Evolutionary conservation across 2,329 filamentous ascomycete species (phyloP).

Genomic region (Monosporascus sp.): DNA sequence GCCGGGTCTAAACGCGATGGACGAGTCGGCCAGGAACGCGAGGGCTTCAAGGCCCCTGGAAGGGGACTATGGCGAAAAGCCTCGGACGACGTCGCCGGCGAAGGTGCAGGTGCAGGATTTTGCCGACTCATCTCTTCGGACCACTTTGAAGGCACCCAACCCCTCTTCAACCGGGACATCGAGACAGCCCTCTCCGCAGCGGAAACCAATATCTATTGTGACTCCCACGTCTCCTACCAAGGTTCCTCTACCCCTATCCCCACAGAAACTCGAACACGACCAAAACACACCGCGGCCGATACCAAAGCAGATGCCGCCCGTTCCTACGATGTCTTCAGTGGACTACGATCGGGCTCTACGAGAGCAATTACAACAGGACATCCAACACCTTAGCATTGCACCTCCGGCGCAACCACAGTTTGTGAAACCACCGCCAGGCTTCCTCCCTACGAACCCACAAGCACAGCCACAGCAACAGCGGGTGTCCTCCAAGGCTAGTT

Average conservation of each 20-base stretch:
- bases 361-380: constrained; percentile 59
- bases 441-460: constrained; percentile 26
- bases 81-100: constrained; percentile 45
- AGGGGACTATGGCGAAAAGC: constrained; percentile 48
- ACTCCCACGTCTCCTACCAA: constrained; percentile 49
- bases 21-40: constrained; percentile 75
- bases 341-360: constrained; percentile 59
- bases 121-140: constrained; percentile 36
- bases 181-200: constrained; percentile 56
- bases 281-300: constrained; percentile 41
- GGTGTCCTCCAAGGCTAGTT: constrained; percentile 32
- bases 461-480: constrained; percentile 31
- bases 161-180: constrained; percentile 41
- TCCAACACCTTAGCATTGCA: constrained; percentile 50
- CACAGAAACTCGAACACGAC: constrained; percentile 40
- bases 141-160: constrained; percentile 49
- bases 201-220: constrained; percentile 42
- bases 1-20: constrained; percentile 64
- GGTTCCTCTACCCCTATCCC: constrained; percentile 55
- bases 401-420: constrained; percentile 21
- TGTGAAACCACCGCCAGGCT: constrained; percentile 12
- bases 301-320: constrained; percentile 42
- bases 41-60: constrained; percentile 53
- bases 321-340: constrained; percentile 44
- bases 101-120: constrained; percentile 45